Evolutionary conservation across 1,284 basidiomycete genomes (phyloP).

Genomic region (Rugosomyces carneus): DNA sequence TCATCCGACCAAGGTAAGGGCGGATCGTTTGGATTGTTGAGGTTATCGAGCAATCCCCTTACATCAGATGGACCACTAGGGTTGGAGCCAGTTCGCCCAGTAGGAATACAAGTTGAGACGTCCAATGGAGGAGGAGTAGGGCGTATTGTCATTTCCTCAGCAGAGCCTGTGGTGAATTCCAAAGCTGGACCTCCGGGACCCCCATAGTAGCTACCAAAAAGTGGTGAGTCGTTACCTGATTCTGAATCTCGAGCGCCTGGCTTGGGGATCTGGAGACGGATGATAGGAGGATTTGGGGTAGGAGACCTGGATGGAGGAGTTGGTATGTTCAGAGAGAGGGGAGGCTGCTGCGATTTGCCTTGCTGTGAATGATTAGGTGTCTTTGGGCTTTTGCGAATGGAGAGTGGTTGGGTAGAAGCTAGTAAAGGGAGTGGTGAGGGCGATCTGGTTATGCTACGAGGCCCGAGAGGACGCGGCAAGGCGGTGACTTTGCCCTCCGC

Average conservation of each 20-base stretch:
- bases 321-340: conserved; percentile 26
- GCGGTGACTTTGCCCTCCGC: conserved; percentile 18
- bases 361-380: conserved; percentile 19
- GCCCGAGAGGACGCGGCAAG: conserved; percentile 51
- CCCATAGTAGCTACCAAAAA: conserved; percentile 32
- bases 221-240: conserved; percentile 22
- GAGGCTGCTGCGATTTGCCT: conserved; percentile 25
- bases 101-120: conserved; percentile 23
- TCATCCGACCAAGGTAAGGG: conserved; percentile 56
- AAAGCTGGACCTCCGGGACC: conserved; percentile 24
- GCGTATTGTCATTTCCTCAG: conserved; percentile 50
- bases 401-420: conserved; percentile 24
- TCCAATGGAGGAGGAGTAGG: conserved; percentile 27
- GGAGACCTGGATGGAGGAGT: conserved; percentile 26
- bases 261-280: conserved; percentile 25
- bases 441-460: conserved; percentile 40
- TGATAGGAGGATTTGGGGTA: conserved; percentile 26
- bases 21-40: conserved; percentile 27
- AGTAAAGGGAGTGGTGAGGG: conserved; percentile 39
- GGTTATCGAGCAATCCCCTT: conserved; percentile 32
- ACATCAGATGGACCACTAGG: conserved; percentile 34
- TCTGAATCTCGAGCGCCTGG: conserved; percentile 18
- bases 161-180: conserved; percentile 29
- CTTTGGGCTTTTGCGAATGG: conserved; percentile 28
- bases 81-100: conserved; percentile 26